phyloP scores from a whole-genome alignment of 1,284 basidiomycete species.

The Meira nashicola region DNA sequence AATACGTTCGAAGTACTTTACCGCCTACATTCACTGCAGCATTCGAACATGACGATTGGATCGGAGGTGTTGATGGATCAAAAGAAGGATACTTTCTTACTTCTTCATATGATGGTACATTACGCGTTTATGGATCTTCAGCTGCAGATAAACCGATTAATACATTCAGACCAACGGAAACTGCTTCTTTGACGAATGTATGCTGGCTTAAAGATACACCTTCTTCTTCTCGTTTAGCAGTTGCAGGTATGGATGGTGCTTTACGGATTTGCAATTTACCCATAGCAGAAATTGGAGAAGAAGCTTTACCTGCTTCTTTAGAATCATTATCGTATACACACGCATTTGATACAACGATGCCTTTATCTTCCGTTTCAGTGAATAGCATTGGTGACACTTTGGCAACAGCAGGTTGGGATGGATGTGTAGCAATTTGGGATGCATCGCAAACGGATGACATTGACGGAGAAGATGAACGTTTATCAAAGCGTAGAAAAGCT shows the following conservation, averaged over 20 bases:
- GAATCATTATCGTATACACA: not conserved
- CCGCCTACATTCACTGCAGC: conserved; percentile 78
- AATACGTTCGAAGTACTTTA: conserved; percentile 87
- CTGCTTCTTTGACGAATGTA: conserved; percentile 9
- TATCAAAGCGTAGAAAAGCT: conserved; percentile 20
- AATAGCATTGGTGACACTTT: conserved; percentile 13
- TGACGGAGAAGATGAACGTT: conserved; percentile 16
- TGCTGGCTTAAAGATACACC: not conserved
- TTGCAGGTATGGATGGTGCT: conserved; percentile 1
- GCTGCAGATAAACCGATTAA: not conserved
- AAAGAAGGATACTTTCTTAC: conserved; percentile 58
- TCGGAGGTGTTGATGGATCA: conserved; percentile 70
- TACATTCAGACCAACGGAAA: not conserved
- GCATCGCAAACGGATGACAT: conserved; percentile 12
- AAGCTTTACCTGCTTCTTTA: not conserved
- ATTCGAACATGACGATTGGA: conserved; percentile 89
- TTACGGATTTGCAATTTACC: conserved; percentile 6
- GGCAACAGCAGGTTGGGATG: conserved; percentile 44
- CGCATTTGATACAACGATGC: not conserved
- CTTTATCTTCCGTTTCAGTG: not conserved
- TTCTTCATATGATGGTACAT: conserved; percentile 61
- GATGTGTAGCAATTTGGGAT: conserved; percentile 41
- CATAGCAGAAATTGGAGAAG: not conserved
- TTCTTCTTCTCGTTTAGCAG: not conserved
- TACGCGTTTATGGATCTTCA: conserved; percentile 32